These are phyloP conservation scores for Aspergillus ruber DNA, from an alignment of 2,329 filamentous ascomycete genomes.

Conservation along the genomic window DNA sequence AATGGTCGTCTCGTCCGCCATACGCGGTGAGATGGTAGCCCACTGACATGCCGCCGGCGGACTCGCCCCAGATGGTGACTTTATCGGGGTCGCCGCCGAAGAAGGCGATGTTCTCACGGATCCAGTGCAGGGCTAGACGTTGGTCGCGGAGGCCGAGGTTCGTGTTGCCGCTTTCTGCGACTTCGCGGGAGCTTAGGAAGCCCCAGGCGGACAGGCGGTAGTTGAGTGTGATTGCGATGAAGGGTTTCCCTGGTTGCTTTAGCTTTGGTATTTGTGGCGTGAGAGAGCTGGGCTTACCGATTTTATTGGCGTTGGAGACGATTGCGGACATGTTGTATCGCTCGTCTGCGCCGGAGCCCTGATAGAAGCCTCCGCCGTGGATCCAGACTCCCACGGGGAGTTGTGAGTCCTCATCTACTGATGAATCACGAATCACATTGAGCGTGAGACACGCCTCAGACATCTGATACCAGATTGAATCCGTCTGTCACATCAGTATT, in stretches of 20 bases:
- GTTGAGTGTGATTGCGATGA: constrained; percentile 51
- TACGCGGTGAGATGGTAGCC: constrained; percentile 49
- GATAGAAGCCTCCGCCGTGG: constrained; percentile 50
- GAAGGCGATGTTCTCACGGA: constrained; percentile 30
- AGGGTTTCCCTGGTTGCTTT: constrained; percentile 24
- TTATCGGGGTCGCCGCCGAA: constrained; percentile 30
- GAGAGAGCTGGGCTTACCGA: constrained; percentile 21
- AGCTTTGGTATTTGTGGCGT: not conserved
- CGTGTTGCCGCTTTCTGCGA: constrained; percentile 37
- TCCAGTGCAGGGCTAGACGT: constrained; percentile 32
- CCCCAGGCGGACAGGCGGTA: constrained; percentile 50
- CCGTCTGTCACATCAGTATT: constrained; percentile 13
- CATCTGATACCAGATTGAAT: constrained; percentile 30
- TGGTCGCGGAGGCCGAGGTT: constrained; percentile 52
- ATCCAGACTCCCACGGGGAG: constrained; percentile 59
- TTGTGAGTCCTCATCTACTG: constrained; percentile 28
- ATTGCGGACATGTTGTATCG: constrained; percentile 60
- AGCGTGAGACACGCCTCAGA: constrained; percentile 57
- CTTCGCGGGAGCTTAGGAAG: constrained; percentile 44
- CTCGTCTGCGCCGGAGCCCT: constrained; percentile 46
- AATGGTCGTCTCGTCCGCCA: constrained; percentile 47
- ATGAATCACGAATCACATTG: constrained; percentile 51
- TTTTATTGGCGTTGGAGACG: constrained; percentile 48
- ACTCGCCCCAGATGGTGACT: constrained; percentile 51
- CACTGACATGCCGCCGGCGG: constrained; percentile 47